Evolutionary conservation across 1,139 yeast genomes (phyloP), one percentile per base, ranked within the genome.

Genomic region (Diutina neorugosa): DNA sequence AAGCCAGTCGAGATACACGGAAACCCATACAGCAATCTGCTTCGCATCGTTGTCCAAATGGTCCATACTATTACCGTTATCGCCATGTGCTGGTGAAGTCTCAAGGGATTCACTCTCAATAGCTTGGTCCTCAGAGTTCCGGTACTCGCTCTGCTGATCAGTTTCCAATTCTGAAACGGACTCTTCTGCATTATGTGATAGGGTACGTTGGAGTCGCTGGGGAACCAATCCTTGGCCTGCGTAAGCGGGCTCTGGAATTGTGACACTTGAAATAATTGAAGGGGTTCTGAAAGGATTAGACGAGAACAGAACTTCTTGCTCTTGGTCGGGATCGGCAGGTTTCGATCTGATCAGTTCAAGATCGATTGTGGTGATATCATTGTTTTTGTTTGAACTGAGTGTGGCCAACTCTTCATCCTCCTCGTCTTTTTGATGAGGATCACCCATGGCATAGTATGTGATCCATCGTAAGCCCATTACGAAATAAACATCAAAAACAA

Each of bases 1-100:
- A 16, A 76, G 57, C 79, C 84, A 82, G 63, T 84, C 89, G 54
- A 82, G 72, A 59, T 80, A 69, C 34, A 67, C 66, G 3, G 73
- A 65, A 7, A 77, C 64, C 55, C 74, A 72, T 7, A 73, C 61
- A 1, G 76, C 74, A 12, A 76, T 64, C 5, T 56, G 56, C 53
- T 67, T 64, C 3, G 50, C 50, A 27, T 46, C 50, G 6, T 25
- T 37, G 12, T 46, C 50, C 2, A 46, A 34, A 9, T 46, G 37
- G 18, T 16, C 21, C 50, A 46, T 46, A 8, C 3, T 16, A 20
- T 40, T 18, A 6, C 4, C 21, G 6, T 46, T 37, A 27, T 23
- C 21, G n/a, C 6, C 31, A 9, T 42, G 21, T 20, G 19, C 46
- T 8, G 21, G 8, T 19, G 9, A 20, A 6, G 7, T 8, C n/a